Conservation (phyloP, 306 rosid species). For the Argentina anserina region DNA sequence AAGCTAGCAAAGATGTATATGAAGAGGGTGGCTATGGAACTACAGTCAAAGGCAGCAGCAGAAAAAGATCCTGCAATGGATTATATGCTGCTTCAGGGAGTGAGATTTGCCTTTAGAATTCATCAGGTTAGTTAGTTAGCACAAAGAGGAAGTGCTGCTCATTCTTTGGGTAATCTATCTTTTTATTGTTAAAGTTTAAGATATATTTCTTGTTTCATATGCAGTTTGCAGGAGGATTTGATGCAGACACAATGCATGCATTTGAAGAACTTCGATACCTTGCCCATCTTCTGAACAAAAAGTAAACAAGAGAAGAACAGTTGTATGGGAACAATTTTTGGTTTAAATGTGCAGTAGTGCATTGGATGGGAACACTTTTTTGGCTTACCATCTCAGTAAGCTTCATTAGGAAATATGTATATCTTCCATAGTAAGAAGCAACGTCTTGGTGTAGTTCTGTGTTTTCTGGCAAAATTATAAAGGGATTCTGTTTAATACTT, state of each 20-base stretch:
- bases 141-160: not conserved
- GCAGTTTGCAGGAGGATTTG: constrained; percentile 99
- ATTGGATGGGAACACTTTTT: constrained; percentile 1
- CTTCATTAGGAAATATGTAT: constrained; percentile 12
- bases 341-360: constrained; percentile 23
- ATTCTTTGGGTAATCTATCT: not conserved
- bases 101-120: constrained; percentile 96
- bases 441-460: not conserved
- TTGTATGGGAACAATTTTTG: not conserved
- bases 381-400: constrained; percentile 48
- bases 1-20: constrained; percentile 85
- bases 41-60: constrained; percentile 72
- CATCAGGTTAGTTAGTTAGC: constrained; percentile 76
- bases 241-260: constrained; percentile 95
- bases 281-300: constrained; percentile 79
- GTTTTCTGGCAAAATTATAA: not conserved
- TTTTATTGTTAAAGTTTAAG: not conserved
- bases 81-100: constrained; percentile 98
- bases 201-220: constrained; percentile 18
- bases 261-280: constrained; percentile 93
- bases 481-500: not conserved
- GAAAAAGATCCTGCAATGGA: constrained; percentile 99
- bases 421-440: constrained; percentile 1
- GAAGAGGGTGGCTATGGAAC: constrained; percentile 95
- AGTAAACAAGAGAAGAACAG: constrained; percentile 24